These are phyloP conservation scores for Seiridium cupressi DNA, from an alignment of 2,329 filamentous ascomycete species.

Conservation along the genomic window DNA sequence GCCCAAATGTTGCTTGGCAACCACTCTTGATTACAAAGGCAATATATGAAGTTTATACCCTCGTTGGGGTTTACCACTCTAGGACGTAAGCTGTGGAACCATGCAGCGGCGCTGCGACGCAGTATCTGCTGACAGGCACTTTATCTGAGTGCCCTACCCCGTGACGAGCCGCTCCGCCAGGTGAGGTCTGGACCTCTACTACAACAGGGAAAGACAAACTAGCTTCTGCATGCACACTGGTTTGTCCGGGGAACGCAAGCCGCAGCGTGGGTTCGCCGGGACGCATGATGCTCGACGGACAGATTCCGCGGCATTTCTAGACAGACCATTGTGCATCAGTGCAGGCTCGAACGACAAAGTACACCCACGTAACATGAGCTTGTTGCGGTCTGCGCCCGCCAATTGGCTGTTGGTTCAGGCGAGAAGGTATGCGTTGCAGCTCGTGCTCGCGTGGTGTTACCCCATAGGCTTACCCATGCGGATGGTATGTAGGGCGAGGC, in stretches of 20 bases:
- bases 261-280: not conserved
- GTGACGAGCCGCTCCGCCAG: not conserved
- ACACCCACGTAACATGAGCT: constrained; percentile 12
- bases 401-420: constrained; percentile 27
- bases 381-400: constrained; percentile 16
- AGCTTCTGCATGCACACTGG: not conserved
- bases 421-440: constrained; percentile 21
- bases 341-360: not conserved
- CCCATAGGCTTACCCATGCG: constrained; percentile 21
- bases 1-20: not conserved
- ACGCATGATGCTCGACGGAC: not conserved
- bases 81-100: not conserved
- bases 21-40: too few relatives aligned
- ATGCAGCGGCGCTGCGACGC: not conserved
- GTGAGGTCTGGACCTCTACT: not conserved
- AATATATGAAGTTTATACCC: too few relatives aligned
- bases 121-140: not conserved
- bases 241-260: not conserved
- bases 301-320: not conserved
- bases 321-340: not conserved
- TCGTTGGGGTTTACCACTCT: too few relatives aligned
- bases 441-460: constrained; percentile 20
- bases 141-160: not conserved
- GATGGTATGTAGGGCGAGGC: constrained; percentile 17
- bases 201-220: not conserved